Percentiles rank a stretch among this genome's conserved stretches.
Conservation (phyloP, 1,139 yeast genomes). For the Saccharomyces hybrid region DNA sequence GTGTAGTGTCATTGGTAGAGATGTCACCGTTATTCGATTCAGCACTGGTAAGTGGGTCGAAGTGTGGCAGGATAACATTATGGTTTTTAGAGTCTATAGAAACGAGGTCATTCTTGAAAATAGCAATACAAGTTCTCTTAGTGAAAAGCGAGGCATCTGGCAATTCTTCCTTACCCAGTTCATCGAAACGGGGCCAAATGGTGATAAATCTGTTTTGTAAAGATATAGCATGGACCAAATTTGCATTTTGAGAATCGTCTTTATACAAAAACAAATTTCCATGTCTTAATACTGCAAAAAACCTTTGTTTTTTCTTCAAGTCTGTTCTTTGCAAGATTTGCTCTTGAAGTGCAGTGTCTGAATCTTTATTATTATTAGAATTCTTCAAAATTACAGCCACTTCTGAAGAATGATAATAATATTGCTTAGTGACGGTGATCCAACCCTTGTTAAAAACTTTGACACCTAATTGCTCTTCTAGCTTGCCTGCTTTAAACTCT, state of each 20-base stretch:
- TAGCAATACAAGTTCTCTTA: slow-evolving; percentile 68
- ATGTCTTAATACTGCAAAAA: slow-evolving; percentile 64
- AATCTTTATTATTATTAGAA: slow-evolving; percentile 12
- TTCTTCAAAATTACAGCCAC: slow-evolving; percentile 47
- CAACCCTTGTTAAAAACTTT: slow-evolving; percentile 67
- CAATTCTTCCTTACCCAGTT: slow-evolving; percentile 29
- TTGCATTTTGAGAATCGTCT: slow-evolving; percentile 43
- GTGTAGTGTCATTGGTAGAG: background rate
- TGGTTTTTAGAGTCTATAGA: background rate
- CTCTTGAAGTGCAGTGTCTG: slow-evolving; percentile 10
- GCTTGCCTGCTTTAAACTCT: slow-evolving; percentile 48
- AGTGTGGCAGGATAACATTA: background rate
- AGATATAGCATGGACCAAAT: slow-evolving; percentile 72
- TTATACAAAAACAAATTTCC: slow-evolving; percentile 79
- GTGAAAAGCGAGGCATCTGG: slow-evolving; percentile 73
- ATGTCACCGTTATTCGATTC: slow-evolving; percentile 1
- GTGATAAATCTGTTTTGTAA: slow-evolving; percentile 61
- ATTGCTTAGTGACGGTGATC: slow-evolving; percentile 76
- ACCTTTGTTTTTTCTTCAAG: slow-evolving; percentile 45
- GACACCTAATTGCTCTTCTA: slow-evolving; percentile 58
- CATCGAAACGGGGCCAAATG: slow-evolving; percentile 68
- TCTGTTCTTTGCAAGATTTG: slow-evolving; percentile 23
- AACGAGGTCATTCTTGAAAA: slow-evolving; percentile 39
- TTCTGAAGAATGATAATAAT: slow-evolving; percentile 46
- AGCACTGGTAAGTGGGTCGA: background rate